A percentile compares a stretch with the other conserved stretches of the same genome.
These are phyloP conservation scores for Macrophomina pseudophaseolina DNA, from an alignment of 2,329 filamentous ascomycete genomes.

Conservation along the genomic window DNA sequence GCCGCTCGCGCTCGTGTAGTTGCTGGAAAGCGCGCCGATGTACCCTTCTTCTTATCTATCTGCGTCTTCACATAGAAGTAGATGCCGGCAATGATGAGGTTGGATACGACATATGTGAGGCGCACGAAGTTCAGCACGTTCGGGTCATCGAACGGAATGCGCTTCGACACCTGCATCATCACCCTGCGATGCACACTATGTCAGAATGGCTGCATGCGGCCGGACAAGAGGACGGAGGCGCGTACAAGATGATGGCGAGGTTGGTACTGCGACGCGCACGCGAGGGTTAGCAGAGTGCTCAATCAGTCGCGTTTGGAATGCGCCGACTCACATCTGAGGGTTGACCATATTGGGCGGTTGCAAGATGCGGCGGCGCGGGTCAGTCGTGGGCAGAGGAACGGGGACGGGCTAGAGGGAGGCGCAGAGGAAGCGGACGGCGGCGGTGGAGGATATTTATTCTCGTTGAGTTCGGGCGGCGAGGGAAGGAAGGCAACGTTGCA, in stretches of 20 bases:
- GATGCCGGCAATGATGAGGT: constrained; percentile 81
- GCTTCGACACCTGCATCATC: constrained; percentile 98
- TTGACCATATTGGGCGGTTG: constrained; percentile 28
- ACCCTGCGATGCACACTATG: constrained; percentile 40
- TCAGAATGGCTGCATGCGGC: background rate
- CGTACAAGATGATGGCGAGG: constrained; percentile 81
- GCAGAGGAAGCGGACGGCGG: background rate
- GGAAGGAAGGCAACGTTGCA: constrained; percentile 21
- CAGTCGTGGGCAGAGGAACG: background rate
- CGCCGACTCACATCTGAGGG: constrained; percentile 33
- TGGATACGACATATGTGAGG: constrained; percentile 69
- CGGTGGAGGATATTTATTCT: constrained; percentile 16
- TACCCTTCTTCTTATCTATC: constrained; percentile 98
- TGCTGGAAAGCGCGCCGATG: constrained; percentile 35
- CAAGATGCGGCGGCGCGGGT: background rate
- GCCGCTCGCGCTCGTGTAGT: background rate
- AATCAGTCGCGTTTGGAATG: background rate
- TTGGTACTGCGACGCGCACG: constrained; percentile 69
- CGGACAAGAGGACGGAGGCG: constrained; percentile 8
- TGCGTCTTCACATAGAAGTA: constrained; percentile 84
- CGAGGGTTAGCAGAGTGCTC: constrained; percentile 33
- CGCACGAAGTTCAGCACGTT: constrained; percentile 69
- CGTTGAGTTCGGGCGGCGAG: constrained; percentile 21
- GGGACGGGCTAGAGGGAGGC: constrained; percentile 1
- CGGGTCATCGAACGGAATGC: constrained; percentile 92